Evolutionary conservation across 495 filamentous ascomycete species (phyloP).

Genomic region (Talaromyces borbonicus): DNA sequence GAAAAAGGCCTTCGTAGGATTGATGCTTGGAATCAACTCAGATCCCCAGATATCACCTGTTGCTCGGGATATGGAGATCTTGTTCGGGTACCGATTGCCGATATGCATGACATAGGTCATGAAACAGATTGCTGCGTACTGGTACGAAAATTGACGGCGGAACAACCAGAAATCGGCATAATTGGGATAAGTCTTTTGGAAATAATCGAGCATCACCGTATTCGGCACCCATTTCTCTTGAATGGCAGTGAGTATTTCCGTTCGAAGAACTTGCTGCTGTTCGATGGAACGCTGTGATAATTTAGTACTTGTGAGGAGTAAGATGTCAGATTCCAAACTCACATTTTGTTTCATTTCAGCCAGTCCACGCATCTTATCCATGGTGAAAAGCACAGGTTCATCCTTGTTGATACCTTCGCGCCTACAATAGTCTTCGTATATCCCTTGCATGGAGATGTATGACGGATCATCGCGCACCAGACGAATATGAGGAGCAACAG

Average conservation of each 20-base stretch:
- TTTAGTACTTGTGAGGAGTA: conserved; percentile 9
- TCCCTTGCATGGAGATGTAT: conserved; percentile 85
- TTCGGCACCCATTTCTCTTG: conserved; percentile 83
- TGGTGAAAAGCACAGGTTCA: conserved; percentile 86
- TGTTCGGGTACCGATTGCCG: conserved; percentile 86
- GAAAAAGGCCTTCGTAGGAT: conserved; percentile 72
- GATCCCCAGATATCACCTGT: conserved; percentile 95
- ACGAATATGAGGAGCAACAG: conserved; percentile 83
- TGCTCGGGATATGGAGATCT: conserved; percentile 79
- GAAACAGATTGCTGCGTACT: conserved; percentile 92
- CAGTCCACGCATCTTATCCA: conserved; percentile 78
- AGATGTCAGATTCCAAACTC: conserved; percentile 20
- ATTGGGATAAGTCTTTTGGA: conserved; percentile 77
- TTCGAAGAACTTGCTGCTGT: conserved; percentile 54
- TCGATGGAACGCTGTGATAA: conserved; percentile 49
- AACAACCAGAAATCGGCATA: conserved; percentile 97
- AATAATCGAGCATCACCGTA: conserved; percentile 75
- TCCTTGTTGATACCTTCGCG: conserved; percentile 81
- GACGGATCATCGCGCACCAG: conserved; percentile 91
- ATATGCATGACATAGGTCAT: conserved; percentile 99
- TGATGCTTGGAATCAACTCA: conserved; percentile 80
- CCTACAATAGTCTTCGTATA: conserved; percentile 93
- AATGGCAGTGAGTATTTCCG: conserved; percentile 85
- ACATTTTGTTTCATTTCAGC: conserved; percentile 57
- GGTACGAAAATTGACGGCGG: conserved; percentile 90